Evolutionary conservation across 345 rosid species (phyloP).

Genomic region (Passiflora organensis): DNA sequence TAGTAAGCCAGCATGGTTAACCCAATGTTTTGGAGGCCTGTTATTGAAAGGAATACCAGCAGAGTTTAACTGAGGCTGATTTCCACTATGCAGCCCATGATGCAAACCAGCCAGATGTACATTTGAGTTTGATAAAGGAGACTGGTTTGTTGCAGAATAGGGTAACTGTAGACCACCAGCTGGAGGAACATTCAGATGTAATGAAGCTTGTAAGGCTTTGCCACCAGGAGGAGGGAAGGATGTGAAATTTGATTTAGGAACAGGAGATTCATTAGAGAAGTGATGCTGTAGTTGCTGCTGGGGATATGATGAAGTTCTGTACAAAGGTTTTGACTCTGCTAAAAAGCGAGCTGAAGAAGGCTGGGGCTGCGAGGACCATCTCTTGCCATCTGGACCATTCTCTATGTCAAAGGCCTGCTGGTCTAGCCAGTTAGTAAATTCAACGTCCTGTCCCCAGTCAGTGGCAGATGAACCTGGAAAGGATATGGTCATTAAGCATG

Average conservation of each 20-base stretch:
- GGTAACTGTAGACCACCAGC: slow-evolving; percentile 49
- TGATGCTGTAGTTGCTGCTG: slow-evolving; percentile 60
- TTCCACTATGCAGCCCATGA: slow-evolving; percentile 59
- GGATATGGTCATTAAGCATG: background rate
- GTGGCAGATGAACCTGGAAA: slow-evolving; percentile 83
- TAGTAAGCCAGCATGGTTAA: slow-evolving; percentile 59
- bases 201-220: slow-evolving; percentile 52
- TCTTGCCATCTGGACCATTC: slow-evolving; percentile 55
- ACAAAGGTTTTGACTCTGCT: slow-evolving; percentile 58
- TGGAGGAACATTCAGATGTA: slow-evolving; percentile 48
- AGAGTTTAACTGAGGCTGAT: slow-evolving; percentile 51
- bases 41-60: slow-evolving; percentile 68
- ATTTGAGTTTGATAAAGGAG: slow-evolving; percentile 56
- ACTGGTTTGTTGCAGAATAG: slow-evolving; percentile 50
- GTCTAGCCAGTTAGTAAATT: slow-evolving; percentile 64
- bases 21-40: slow-evolving; percentile 70
- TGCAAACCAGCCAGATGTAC: slow-evolving; percentile 54
- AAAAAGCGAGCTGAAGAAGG: slow-evolving; percentile 37
- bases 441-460: slow-evolving; percentile 87
- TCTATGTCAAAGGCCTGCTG: slow-evolving; percentile 53
- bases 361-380: slow-evolving; percentile 81
- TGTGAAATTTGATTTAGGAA: slow-evolving; percentile 63
- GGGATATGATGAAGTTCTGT: slow-evolving; percentile 90
- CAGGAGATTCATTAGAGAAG: slow-evolving; percentile 60
- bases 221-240: slow-evolving; percentile 85